Evolutionary conservation across 805 yeast species (phyloP), one percentile per base, ranked within the genome.

Genomic region (Pichia gijzeniarum): DNA sequence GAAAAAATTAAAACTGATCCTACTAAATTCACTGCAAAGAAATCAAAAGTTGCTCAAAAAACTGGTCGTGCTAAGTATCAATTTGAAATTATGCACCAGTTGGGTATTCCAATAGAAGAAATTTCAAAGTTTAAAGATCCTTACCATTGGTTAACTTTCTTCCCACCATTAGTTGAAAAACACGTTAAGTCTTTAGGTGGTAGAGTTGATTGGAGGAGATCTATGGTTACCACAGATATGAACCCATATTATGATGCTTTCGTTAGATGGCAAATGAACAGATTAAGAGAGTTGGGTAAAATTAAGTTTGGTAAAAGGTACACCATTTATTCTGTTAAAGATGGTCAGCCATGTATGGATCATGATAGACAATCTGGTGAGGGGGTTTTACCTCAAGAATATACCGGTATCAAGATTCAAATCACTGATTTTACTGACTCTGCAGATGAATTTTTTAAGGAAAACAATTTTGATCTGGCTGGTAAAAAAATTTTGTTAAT

Each of bases 341-440:
- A 93, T 69, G 97, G 97, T 53, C 99, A 93, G 74, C 95, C 99
- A 34, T 93, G 99, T 75, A 90, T 93, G 91, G 99, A 93, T 68
- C 99, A 93, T 68, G 99, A 93, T 69, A 83, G 99, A 75, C 85
- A 78, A 67, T 79, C 91, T 41, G 99, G 99, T 64, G 99, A 93
- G 72, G 98, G 95, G 67, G 93, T 93, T 37, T 77, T 82, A 55
- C 97, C 99, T 35, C 98, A 93, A 70, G 99, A 93, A 68, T 93
- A 93, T 68, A 80, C 87, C 30, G 97, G 90, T 56, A 79, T 93
- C 63, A 93, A 93, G 76, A 91, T 93, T 60, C 71, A 77, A 64
- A 74, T 83, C 39, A 65, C 72, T 22, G 83, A 80, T 54, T 78
- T 78, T 62, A 71, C 82, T 39, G 67, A 71, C 7, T 72, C 65